phyloP scores from a whole-genome alignment of 202 grass and related monocot genomes.

The Dendrocalamus latiflorus region DNA sequence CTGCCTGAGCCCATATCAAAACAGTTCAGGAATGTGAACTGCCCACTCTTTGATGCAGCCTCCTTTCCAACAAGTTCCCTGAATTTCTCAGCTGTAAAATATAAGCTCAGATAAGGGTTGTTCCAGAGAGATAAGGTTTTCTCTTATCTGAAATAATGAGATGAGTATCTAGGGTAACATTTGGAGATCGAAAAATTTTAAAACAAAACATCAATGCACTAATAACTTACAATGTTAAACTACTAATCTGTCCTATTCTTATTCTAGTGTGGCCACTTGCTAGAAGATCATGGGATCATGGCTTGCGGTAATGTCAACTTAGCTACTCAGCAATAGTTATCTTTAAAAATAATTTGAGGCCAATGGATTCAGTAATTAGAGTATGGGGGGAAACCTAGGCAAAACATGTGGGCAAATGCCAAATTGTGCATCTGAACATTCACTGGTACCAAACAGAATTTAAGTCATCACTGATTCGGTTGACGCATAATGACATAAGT shows the following conservation, averaged over 20 bases:
- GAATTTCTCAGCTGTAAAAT: background rate
- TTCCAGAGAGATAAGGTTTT: background rate
- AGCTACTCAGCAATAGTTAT: background rate
- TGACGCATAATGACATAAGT: conserved; percentile 1
- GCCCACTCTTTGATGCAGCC: conserved; percentile 84
- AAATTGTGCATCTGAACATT: background rate
- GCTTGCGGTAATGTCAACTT: conserved; percentile 4
- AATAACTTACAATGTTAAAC: background rate
- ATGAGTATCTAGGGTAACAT: background rate
- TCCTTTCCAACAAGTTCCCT: conserved; percentile 47
- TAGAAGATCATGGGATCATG: background rate
- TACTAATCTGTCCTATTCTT: background rate
- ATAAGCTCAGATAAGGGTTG: background rate
- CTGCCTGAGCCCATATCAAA: conserved; percentile 90
- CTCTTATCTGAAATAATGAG: background rate
- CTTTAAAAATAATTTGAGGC: background rate
- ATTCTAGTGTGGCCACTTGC: background rate
- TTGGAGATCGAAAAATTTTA: background rate
- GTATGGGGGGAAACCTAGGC: background rate
- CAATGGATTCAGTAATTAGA: background rate
- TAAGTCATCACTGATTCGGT: background rate
- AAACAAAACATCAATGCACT: background rate
- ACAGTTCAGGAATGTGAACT: conserved; percentile 96
- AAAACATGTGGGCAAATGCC: background rate
- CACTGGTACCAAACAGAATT: too few relatives aligned